phyloP scores from a whole-genome alignment of 306 rosid genomes.

The Quercus alba region DNA sequence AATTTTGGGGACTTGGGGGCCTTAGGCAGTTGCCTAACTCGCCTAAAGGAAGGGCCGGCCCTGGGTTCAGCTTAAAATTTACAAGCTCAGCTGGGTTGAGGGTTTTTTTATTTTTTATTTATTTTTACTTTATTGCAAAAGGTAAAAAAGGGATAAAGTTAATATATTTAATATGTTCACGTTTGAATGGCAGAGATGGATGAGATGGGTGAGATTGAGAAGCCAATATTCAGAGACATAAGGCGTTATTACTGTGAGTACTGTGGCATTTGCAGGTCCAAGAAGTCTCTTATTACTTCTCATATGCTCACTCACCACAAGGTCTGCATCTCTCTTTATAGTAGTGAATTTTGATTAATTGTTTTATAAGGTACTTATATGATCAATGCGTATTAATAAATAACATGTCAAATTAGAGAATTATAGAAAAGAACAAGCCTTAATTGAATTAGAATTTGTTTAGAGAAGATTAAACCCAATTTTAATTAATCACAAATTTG shows the following conservation, averaged over 20 bases:
- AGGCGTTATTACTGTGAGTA: constrained; percentile 56
- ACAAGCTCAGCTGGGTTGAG: too few relatives aligned
- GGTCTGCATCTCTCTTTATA: constrained; percentile 31
- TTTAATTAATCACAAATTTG: not conserved
- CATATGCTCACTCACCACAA: constrained; percentile 62
- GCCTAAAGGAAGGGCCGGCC: too few relatives aligned
- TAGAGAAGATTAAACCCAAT: not conserved
- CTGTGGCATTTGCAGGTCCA: constrained; percentile 71
- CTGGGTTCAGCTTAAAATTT: too few relatives aligned
- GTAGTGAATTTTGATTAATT: too few relatives aligned
- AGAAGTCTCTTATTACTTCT: constrained; percentile 51
- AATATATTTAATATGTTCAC: not conserved
- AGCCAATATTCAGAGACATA: constrained; percentile 43
- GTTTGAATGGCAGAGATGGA: constrained; percentile 24
- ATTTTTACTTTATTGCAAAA: not conserved
- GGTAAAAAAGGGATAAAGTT: not conserved
- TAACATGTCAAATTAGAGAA: too few relatives aligned
- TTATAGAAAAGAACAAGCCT: too few relatives aligned
- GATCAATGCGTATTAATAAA: too few relatives aligned
- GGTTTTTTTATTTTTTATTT: too few relatives aligned
- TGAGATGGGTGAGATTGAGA: constrained; percentile 25
- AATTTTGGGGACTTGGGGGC: too few relatives aligned
- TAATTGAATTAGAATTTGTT: not conserved
- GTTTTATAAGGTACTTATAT: too few relatives aligned
- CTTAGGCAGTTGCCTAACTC: too few relatives aligned